A percentile compares a stretch with the other conserved stretches of the same genome.
Conservation (phyloP, 1,284 basidiomycete genomes). For the Leccinum griseonigrum region DNA sequence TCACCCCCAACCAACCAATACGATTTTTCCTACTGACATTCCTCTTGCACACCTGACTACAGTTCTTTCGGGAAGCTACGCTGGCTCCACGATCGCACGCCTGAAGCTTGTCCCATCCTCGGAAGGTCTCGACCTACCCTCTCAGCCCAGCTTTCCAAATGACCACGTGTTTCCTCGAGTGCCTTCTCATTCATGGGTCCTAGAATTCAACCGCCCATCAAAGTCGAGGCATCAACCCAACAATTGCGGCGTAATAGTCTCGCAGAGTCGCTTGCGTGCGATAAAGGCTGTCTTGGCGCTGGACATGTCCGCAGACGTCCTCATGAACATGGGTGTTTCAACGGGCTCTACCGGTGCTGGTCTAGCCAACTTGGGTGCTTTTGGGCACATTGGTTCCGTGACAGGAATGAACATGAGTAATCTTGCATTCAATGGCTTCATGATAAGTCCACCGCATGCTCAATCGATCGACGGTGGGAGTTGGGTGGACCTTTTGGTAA, state of each 20-base stretch:
- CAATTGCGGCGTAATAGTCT: conserved; percentile 60
- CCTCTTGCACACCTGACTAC: conserved; percentile 47
- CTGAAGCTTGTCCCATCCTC: conserved; percentile 47
- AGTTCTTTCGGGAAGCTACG: conserved; percentile 38
- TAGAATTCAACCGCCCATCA: conserved; percentile 60
- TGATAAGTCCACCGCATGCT: conserved; percentile 23
- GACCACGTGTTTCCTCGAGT: conserved; percentile 21
- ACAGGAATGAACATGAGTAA: conserved; percentile 40
- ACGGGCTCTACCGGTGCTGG: conserved; percentile 10
- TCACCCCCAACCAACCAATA: conserved; percentile 9
- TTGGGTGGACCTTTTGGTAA: conserved; percentile 70
- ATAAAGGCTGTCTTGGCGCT: conserved; percentile 25
- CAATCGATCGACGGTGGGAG: conserved; percentile 35
- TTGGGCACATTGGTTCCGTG: conserved; percentile 25
- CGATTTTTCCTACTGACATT: conserved; percentile 43
- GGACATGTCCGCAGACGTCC: conserved; percentile 23
- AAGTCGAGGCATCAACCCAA: conserved; percentile 36
- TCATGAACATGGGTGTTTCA: conserved; percentile 26
- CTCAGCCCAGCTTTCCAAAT: conserved; percentile 20
- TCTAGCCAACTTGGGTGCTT: conserved; percentile 25
- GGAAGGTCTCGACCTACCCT: conserved; percentile 11
- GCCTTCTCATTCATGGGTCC: conserved; percentile 53
- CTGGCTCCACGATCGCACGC: conserved; percentile 56
- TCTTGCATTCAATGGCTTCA: conserved; percentile 43
- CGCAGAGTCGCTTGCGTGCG: conserved; percentile 66